Percentiles rank a stretch among this genome's conserved stretches.
Conservation (phyloP, 805 yeast genomes). For the Hanseniaspora guilliermondii region DNA sequence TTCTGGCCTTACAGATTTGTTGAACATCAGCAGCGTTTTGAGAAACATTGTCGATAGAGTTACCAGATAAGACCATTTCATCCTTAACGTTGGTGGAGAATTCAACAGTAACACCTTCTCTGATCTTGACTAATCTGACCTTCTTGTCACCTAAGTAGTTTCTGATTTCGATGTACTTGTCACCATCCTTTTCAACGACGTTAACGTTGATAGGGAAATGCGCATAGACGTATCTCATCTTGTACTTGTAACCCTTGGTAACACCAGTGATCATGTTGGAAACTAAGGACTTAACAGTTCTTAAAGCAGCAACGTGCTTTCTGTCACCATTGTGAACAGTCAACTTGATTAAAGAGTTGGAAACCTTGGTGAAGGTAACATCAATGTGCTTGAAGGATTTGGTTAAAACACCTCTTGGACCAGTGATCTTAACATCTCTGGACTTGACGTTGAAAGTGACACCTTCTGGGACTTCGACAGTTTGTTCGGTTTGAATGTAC, state of each 20-base stretch:
- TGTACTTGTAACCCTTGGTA: slow-evolving; percentile 97
- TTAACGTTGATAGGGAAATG: slow-evolving; percentile 99
- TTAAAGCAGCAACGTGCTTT: slow-evolving; percentile 98
- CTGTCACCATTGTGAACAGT: slow-evolving; percentile 98
- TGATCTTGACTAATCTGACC: slow-evolving; percentile 76
- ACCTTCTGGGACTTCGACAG: slow-evolving; percentile 79
- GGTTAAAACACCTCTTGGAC: slow-evolving; percentile 92
- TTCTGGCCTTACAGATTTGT: slow-evolving; percentile 96
- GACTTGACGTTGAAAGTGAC: slow-evolving; percentile 85
- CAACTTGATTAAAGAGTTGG: slow-evolving; percentile 64
- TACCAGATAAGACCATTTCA: slow-evolving; percentile 84
- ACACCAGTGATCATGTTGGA: slow-evolving; percentile 96
- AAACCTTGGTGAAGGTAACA: slow-evolving; percentile 77
- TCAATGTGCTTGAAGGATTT: slow-evolving; percentile 91
- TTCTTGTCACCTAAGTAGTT: slow-evolving; percentile 99
- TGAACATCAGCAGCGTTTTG: slow-evolving; percentile 98
- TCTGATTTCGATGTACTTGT: slow-evolving; percentile 82
- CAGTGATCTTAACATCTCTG: slow-evolving; percentile 78
- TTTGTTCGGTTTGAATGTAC: slow-evolving; percentile 79
- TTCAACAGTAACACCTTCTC: slow-evolving; percentile 81
- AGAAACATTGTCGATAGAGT: slow-evolving; percentile 93
- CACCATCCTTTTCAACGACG: slow-evolving; percentile 67
- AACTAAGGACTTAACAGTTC: slow-evolving; percentile 81
- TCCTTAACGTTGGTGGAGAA: slow-evolving; percentile 80
- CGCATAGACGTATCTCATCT: slow-evolving; percentile 99